Conservation (phyloP, 2,329 filamentous ascomycete genomes). For the Acephala macrosclerotiorum region DNA sequence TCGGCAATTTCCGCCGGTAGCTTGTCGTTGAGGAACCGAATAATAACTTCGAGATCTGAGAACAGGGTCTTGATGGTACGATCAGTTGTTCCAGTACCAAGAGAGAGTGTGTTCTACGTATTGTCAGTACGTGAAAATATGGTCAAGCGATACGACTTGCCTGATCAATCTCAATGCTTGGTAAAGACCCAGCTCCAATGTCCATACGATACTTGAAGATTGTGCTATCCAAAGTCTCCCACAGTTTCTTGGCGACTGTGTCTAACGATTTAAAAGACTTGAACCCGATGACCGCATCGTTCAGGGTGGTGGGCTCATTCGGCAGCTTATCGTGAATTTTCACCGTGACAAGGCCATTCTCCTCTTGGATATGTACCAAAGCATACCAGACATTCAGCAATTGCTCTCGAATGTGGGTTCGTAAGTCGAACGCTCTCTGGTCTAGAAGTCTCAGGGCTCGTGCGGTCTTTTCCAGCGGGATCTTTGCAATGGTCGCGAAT, state of each 20-base stretch:
- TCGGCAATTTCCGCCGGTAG: constrained; percentile 63
- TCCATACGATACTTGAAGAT: constrained; percentile 68
- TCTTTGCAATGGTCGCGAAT: constrained; percentile 62
- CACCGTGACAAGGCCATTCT: constrained; percentile 62
- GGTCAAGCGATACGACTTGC: constrained; percentile 41
- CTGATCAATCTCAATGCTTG: constrained; percentile 51
- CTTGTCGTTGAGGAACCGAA: constrained; percentile 59
- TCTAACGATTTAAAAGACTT: constrained; percentile 68
- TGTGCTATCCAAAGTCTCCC: constrained; percentile 66
- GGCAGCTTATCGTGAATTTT: constrained; percentile 51
- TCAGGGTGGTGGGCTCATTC: constrained; percentile 54
- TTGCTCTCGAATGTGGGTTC: constrained; percentile 69
- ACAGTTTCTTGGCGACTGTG: constrained; percentile 65
- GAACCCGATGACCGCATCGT: constrained; percentile 62
- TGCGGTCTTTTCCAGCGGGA: constrained; percentile 68
- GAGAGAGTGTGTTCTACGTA: constrained; percentile 51
- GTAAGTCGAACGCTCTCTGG: constrained; percentile 70
- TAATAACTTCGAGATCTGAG: constrained; percentile 58
- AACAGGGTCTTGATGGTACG: constrained; percentile 59
- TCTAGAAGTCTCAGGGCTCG: constrained; percentile 71
- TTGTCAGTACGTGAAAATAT: neutral
- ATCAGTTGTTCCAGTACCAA: constrained; percentile 51
- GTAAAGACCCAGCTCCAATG: constrained; percentile 41
- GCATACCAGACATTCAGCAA: constrained; percentile 76
- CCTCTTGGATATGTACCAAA: constrained; percentile 62